Conservation (phyloP, 306 rosid species). For the Phaseolus lunatus region DNA sequence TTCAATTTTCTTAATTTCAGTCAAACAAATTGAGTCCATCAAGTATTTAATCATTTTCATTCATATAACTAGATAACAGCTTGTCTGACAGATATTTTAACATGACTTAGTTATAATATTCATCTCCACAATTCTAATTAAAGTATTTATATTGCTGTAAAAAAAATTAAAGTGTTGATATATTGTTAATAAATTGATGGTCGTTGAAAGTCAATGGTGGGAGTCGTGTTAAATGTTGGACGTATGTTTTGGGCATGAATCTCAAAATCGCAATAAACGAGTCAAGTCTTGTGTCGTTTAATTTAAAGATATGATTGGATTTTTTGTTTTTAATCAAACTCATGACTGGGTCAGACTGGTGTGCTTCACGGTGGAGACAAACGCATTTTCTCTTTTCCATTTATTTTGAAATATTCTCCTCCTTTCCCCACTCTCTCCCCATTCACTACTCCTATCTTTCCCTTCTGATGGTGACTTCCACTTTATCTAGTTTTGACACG, state of each 20-base stretch:
- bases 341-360: not conserved
- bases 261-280: not conserved
- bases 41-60: no score
- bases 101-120: no score
- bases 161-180: no score
- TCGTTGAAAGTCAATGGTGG: not conserved
- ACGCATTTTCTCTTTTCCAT: not conserved
- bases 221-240: not conserved
- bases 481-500: no score
- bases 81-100: no score
- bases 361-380: not conserved
- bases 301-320: not conserved
- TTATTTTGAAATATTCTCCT: not conserved
- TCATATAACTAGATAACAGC: no score
- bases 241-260: not conserved
- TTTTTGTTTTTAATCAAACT: not conserved
- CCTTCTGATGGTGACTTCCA: not conserved
- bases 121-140: no score
- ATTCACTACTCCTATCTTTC: not conserved
- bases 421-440: not conserved
- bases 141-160: no score
- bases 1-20: no score
- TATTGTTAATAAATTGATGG: not conserved
- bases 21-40: no score
- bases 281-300: not conserved